Conservation (phyloP, 352 stramenopile genomes). For the Globisporangium solare region DNA sequence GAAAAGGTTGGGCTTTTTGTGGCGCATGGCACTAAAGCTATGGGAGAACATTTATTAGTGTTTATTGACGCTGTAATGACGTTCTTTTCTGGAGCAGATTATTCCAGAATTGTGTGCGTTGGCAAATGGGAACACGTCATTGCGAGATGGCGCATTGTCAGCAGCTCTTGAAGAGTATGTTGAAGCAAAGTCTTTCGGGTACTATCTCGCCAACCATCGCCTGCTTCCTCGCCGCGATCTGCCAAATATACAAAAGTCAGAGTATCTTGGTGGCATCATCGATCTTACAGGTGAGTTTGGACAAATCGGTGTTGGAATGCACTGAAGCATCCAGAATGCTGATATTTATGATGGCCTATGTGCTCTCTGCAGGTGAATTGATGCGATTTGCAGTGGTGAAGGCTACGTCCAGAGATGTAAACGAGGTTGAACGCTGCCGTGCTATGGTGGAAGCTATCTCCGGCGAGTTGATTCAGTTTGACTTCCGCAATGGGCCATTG, state of each 20-base stretch:
- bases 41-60: neutral
- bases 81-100: slow-evolving; percentile 26
- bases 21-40: slow-evolving; percentile 14
- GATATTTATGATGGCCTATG: slow-evolving; percentile 16
- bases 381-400: slow-evolving; percentile 86
- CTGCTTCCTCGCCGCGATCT: slow-evolving; percentile 55
- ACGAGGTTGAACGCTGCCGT: slow-evolving; percentile 74
- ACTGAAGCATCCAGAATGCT: neutral
- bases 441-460: slow-evolving; percentile 86
- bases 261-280: slow-evolving; percentile 94
- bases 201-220: slow-evolving; percentile 70
- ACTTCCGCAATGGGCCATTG: slow-evolving; percentile 92
- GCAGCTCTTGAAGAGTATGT: slow-evolving; percentile 92
- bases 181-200: slow-evolving; percentile 90
- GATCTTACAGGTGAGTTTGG: slow-evolving; percentile 87
- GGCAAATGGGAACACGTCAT: slow-evolving; percentile 71
- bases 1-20: slow-evolving; percentile 28
- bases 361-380: slow-evolving; percentile 77
- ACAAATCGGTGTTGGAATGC: neutral
- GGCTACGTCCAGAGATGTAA: slow-evolving; percentile 81
- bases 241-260: slow-evolving; percentile 61
- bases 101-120: slow-evolving; percentile 78
- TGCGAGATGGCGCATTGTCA: slow-evolving; percentile 80
- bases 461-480: slow-evolving; percentile 90
- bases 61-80: neutral